Evolutionary conservation across 257 asterid species (phyloP), one percentile per base, ranked within the genome.

Genomic region (Petrea volubilis): DNA sequence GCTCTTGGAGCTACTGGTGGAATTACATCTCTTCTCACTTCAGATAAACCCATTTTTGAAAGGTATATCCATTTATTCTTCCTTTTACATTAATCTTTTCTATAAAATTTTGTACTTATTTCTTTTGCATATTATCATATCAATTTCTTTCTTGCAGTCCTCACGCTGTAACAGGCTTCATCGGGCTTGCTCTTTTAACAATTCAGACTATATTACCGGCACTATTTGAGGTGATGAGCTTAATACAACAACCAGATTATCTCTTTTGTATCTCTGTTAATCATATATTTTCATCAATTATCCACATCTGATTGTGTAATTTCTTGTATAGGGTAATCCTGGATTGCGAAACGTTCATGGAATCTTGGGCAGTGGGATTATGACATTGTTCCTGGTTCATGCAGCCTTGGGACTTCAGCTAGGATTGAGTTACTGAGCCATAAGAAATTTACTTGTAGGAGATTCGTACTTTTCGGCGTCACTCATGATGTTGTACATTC

Each of bases 1-100:
- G 96, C 97, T 77, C 94, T 91, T 49, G 98, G 97, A 71, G 97
- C 98, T 50, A 91, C 93, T 1, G 98, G 98, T 29, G 97, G 98
- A 55, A 44, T 94, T 58, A 87, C 81, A 23, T 85, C 98, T 58
- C 86, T 94, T 36, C 96, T 94, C 77, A 91, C 97, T 75, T 88
- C 97, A 7, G 85, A 94, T 73, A 89, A 85, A 68, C 96, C 98
- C 72, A 94, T 94, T 65, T 72, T 94, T 5, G 95, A 89, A 73
- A 94, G 98, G 97, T 91, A 79, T 4, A 7, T 7, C 43, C 9
- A 2, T 38, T 7, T 31, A 2, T 12, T 27, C 25, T 38, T 61
- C 27, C 25, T 51, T 24, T 40, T 5, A n/a, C 52, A 38, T 60
- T 50, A 38, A 41, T 57, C 25, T 40, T 73, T 23, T 60, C 36